Evolutionary conservation across 108 stramenopile species (phyloP).

Genomic region (Pseudonitzschia pungens): DNA sequence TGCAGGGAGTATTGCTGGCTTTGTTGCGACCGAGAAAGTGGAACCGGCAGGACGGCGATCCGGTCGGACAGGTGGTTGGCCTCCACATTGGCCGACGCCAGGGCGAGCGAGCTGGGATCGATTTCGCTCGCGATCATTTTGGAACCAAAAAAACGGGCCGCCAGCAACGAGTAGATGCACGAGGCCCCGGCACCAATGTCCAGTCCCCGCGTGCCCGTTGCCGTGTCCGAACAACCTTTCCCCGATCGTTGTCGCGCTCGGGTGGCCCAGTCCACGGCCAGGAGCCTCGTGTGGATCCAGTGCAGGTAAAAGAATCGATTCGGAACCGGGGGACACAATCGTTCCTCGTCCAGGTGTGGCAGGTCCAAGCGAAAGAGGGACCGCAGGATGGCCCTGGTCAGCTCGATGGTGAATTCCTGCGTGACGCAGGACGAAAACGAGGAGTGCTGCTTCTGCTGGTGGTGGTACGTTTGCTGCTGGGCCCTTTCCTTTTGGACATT

Average conservation of each 20-base stretch:
- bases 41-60: constrained; percentile 55
- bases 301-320: constrained; percentile 89
- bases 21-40: constrained; percentile 28
- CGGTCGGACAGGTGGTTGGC: constrained; percentile 62
- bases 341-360: constrained; percentile 67
- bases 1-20: not conserved
- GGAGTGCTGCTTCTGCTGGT: constrained; percentile 16
- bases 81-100: constrained; percentile 67
- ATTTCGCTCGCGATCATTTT: constrained; percentile 83
- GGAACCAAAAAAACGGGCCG: constrained; percentile 40
- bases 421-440: constrained; percentile 42
- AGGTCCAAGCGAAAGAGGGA: constrained; percentile 60
- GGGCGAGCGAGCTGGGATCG: constrained; percentile 71
- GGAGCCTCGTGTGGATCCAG: constrained; percentile 74
- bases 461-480: too few relatives aligned
- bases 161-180: constrained; percentile 85
- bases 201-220: constrained; percentile 37
- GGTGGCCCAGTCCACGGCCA: constrained; percentile 24
- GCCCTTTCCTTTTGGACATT: constrained; percentile 32
- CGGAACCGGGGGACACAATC: constrained; percentile 89
- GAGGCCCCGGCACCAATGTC: constrained; percentile 92
- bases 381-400: constrained; percentile 81
- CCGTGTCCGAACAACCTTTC: not conserved
- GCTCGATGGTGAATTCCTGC: constrained; percentile 65
- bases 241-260: constrained; percentile 17